These are phyloP conservation scores for Irpex sp. DNA, from an alignment of 1,284 basidiomycete genomes.

Conservation along the genomic window DNA sequence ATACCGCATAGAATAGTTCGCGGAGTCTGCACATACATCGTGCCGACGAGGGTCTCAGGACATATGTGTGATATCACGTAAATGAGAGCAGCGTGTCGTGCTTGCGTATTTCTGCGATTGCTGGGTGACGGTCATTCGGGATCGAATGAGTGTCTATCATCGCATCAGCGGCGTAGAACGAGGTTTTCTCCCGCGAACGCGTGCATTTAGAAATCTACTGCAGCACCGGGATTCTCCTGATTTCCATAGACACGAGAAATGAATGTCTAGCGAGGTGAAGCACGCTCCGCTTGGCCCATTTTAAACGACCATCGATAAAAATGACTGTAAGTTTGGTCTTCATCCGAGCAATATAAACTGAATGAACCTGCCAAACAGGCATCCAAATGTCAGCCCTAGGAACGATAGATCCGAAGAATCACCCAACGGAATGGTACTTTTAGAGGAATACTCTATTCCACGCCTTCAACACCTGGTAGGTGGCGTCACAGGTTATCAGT, in stretches of 20 bases:
- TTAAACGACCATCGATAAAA: too few relatives aligned
- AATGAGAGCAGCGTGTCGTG: background rate
- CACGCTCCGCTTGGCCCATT: too few relatives aligned
- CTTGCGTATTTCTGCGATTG: background rate
- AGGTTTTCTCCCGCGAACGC: background rate
- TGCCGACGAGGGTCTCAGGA: background rate
- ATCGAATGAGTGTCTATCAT: background rate
- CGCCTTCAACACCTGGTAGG: background rate
- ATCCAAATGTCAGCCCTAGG: background rate
- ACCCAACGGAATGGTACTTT: slow-evolving; percentile 1
- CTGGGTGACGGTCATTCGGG: background rate
- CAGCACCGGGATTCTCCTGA: too few relatives aligned
- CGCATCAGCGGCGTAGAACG: background rate
- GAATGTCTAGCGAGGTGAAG: too few relatives aligned
- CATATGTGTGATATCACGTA: background rate
- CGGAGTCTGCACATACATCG: background rate
- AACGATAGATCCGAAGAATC: background rate
- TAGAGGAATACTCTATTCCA: background rate
- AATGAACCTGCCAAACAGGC: background rate
- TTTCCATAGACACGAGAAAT: too few relatives aligned
- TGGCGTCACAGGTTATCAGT: background rate
- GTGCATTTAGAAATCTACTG: background rate
- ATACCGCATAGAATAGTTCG: background rate
- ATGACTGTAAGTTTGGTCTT: background rate
- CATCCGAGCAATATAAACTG: background rate